phyloP scores from a whole-genome alignment of 164 flowering plant genomes.

The Amborella trichopoda region DNA sequence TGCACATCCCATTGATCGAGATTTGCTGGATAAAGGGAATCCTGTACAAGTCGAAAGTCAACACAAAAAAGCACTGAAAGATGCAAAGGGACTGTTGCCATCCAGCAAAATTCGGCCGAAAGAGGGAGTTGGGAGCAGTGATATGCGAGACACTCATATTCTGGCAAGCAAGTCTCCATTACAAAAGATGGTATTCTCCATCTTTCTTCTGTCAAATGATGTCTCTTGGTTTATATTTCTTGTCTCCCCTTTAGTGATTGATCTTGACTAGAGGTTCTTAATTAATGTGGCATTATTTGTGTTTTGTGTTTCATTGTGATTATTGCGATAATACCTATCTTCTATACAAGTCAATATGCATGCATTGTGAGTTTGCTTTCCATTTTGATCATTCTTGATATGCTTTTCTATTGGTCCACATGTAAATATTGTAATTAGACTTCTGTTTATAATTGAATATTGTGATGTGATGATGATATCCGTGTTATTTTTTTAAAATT shows the following conservation, averaged over 20 bases:
- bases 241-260: too few species aligned
- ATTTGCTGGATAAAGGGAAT: constrained; percentile 26
- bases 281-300: too few species aligned
- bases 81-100: constrained; percentile 19
- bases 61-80: constrained; percentile 20
- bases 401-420: not conserved
- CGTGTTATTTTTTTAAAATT: too few species aligned
- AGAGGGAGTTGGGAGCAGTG: constrained; percentile 40
- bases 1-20: constrained; percentile 25
- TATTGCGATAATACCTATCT: too few species aligned
- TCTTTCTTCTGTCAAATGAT: too few species aligned
- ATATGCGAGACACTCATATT: constrained; percentile 33
- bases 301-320: too few species aligned
- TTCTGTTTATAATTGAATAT: too few species aligned
- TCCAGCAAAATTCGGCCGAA: constrained; percentile 22
- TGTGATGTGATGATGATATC: too few species aligned
- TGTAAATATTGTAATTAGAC: not conserved
- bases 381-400: not conserved
- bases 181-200: constrained; percentile 23
- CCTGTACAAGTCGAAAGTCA: constrained; percentile 22
- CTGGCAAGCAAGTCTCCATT: constrained; percentile 24
- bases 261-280: too few species aligned
- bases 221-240: too few species aligned
- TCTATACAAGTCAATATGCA: not conserved
- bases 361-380: not conserved